Evolutionary conservation across 2,329 filamentous ascomycete species (phyloP).

Genomic region (Fusarium sp.): DNA sequence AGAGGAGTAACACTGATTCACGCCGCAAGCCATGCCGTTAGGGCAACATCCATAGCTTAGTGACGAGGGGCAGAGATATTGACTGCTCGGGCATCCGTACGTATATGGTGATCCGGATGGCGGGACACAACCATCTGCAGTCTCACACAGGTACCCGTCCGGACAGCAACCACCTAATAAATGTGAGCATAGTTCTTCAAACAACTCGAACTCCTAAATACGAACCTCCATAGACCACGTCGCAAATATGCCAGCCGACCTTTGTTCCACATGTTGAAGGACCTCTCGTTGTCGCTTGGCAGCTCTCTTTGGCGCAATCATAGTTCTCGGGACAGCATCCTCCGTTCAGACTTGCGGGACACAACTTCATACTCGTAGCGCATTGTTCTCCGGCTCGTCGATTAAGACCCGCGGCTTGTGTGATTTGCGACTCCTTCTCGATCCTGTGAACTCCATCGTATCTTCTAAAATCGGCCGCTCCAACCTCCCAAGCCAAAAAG

Average conservation of each 20-base stretch:
- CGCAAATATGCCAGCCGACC: slow-evolving; percentile 57
- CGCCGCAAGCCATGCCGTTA: slow-evolving; percentile 62
- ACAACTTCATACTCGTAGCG: slow-evolving; percentile 48
- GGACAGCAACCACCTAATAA: slow-evolving; percentile 59
- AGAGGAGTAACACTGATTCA: slow-evolving; percentile 61
- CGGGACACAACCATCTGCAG: slow-evolving; percentile 55
- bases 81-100: slow-evolving; percentile 57
- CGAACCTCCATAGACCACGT: slow-evolving; percentile 52
- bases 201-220: neutral
- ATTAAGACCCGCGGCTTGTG: slow-evolving; percentile 32
- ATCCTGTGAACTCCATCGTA: slow-evolving; percentile 50
- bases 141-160: slow-evolving; percentile 58
- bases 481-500: slow-evolving; percentile 34
- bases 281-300: slow-evolving; percentile 59
- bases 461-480: slow-evolving; percentile 47
- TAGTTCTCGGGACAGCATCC: slow-evolving; percentile 63
- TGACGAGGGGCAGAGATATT: slow-evolving; percentile 62
- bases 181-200: slow-evolving; percentile 25
- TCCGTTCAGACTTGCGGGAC: slow-evolving; percentile 56
- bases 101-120: slow-evolving; percentile 57
- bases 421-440: slow-evolving; percentile 46
- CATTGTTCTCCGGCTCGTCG: slow-evolving; percentile 42
- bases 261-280: slow-evolving; percentile 54
- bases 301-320: slow-evolving; percentile 60
- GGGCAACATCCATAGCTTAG: slow-evolving; percentile 66